phyloP scores from a whole-genome alignment of 2,329 filamentous ascomycete species.

The Fusarium guadeloupense region DNA sequence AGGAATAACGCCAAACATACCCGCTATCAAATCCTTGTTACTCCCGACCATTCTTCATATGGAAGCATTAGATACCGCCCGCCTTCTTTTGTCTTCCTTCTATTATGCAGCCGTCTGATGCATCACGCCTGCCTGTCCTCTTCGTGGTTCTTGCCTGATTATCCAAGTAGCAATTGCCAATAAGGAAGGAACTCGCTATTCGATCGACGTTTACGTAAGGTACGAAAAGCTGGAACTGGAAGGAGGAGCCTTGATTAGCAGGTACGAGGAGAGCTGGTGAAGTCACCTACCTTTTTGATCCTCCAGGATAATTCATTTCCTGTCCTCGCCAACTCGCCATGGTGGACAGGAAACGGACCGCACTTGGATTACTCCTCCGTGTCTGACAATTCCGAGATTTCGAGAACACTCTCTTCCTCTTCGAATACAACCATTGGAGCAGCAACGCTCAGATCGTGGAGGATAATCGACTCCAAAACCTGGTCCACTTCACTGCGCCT shows the following conservation, averaged over 20 bases:
- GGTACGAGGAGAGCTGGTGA: background rate
- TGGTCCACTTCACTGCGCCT: background rate
- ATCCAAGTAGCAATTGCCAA: background rate
- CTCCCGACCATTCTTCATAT: background rate
- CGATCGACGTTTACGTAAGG: background rate
- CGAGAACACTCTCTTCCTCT: background rate
- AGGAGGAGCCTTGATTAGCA: background rate
- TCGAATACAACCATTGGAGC: background rate
- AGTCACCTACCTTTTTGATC: background rate
- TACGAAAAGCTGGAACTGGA: background rate
- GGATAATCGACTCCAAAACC: background rate
- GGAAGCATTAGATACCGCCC: background rate
- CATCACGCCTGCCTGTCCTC: constrained; percentile 1
- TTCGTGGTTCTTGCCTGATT: background rate
- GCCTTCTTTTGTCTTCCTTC: constrained; percentile 1
- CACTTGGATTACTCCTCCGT: background rate
- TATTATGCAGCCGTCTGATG: constrained; percentile 2
- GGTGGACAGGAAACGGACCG: background rate
- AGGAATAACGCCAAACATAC: background rate
- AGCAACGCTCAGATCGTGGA: background rate
- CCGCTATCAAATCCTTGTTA: background rate
- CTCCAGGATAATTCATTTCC: background rate
- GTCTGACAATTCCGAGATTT: constrained; percentile 1
- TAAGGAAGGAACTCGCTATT: constrained; percentile 6
- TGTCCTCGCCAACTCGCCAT: background rate